These are phyloP conservation scores for Penicillium sp. DNA, from an alignment of 2,329 filamentous ascomycete genomes.

Conservation along the genomic window DNA sequence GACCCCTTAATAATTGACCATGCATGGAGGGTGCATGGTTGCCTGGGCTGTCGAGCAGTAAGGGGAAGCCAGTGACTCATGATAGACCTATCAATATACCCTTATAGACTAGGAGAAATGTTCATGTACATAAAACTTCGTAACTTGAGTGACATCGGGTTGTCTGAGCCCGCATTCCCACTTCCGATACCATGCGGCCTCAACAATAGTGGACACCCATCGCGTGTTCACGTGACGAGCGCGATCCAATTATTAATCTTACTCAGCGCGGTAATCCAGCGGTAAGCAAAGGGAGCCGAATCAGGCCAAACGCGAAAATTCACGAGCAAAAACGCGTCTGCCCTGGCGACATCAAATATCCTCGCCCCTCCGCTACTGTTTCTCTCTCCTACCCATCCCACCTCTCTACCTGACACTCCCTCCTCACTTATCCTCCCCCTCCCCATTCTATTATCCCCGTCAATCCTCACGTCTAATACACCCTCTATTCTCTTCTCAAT, in stretches of 20 bases:
- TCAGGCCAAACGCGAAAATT: constrained; percentile 43
- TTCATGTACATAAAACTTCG: neutral
- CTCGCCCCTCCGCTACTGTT: constrained; percentile 27
- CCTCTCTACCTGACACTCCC: constrained; percentile 9
- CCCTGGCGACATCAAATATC: constrained; percentile 43
- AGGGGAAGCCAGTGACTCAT: constrained; percentile 18
- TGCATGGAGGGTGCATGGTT: constrained; percentile 4
- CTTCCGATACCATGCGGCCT: constrained; percentile 18
- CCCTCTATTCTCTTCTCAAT: constrained; percentile 23
- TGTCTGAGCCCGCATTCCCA: constrained; percentile 26
- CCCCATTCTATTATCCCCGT: constrained; percentile 28
- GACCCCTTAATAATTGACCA: constrained; percentile 5
- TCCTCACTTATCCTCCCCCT: constrained; percentile 30
- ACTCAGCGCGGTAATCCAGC: constrained; percentile 17
- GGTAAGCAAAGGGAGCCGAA: constrained; percentile 34
- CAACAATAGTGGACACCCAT: neutral
- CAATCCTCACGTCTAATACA: constrained; percentile 24
- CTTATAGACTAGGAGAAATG: neutral
- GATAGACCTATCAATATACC: neutral
- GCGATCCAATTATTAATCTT: constrained; percentile 22
- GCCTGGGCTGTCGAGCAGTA: constrained; percentile 17
- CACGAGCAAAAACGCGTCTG: constrained; percentile 44
- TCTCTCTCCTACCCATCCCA: constrained; percentile 21
- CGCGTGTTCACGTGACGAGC: constrained; percentile 34
- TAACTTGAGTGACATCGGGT: constrained; percentile 12